These are phyloP conservation scores for Ensete glaucum DNA, from an alignment of 176 grass and related monocot species.

Conservation along the genomic window DNA sequence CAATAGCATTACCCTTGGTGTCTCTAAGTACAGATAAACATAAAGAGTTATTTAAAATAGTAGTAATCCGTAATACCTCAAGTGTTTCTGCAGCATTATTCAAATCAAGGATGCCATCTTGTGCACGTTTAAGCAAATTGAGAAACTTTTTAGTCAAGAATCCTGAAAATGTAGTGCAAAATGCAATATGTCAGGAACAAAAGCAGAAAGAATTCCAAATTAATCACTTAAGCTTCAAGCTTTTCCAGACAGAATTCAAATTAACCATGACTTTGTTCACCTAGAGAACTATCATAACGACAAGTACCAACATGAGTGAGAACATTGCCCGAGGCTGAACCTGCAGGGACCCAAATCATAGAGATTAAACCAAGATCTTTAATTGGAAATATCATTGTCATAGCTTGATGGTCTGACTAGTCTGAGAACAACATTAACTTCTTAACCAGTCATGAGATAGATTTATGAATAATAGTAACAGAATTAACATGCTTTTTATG, in stretches of 20 bases:
- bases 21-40: neutral
- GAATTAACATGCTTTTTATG: neutral
- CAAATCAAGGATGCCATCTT: slow-evolving; percentile 70
- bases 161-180: slow-evolving; percentile 38
- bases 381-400: neutral
- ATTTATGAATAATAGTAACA: neutral
- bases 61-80: slow-evolving; percentile 29
- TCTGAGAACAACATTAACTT: neutral
- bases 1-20: slow-evolving; percentile 15
- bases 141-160: slow-evolving; percentile 69
- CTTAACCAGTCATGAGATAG: neutral
- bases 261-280: slow-evolving; percentile 27
- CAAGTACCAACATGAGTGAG: slow-evolving; percentile 46
- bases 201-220: neutral
- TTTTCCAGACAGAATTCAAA: slow-evolving; percentile 3
- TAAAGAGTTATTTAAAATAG: neutral
- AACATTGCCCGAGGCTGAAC: slow-evolving; percentile 44
- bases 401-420: too few relatives aligned
- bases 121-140: slow-evolving; percentile 61
- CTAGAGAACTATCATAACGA: slow-evolving; percentile 77
- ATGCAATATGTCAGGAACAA: slow-evolving; percentile 2
- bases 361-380: neutral
- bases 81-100: slow-evolving; percentile 78
- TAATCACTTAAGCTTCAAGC: slow-evolving; percentile 4
- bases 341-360: slow-evolving; percentile 31